Percentiles rank a stretch among this genome's conserved stretches.
These are phyloP conservation scores for Mycena kentingensis DNA, from an alignment of 768 basidiomycete genomes.

Conservation along the genomic window DNA sequence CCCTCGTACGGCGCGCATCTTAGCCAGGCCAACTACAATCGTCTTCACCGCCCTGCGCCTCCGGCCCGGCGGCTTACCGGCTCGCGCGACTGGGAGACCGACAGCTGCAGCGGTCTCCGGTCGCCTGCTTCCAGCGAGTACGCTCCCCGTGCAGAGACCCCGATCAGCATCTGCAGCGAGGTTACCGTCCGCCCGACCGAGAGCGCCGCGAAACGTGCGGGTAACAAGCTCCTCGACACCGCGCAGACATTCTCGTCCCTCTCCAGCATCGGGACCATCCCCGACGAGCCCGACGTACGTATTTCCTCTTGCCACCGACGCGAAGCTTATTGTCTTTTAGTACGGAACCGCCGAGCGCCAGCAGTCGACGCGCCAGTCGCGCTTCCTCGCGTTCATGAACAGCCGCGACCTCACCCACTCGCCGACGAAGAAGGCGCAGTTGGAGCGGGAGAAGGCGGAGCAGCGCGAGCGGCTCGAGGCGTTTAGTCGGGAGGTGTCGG, in stretches of 20 bases:
- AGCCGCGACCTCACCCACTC: conserved; percentile 15
- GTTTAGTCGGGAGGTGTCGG: not conserved
- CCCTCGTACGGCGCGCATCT: too few species aligned
- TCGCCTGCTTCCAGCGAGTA: too few species aligned
- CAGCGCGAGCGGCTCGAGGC: conserved; percentile 1
- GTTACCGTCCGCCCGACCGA: not conserved
- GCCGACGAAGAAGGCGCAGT: conserved; percentile 16
- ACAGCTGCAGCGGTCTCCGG: too few species aligned
- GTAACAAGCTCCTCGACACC: not conserved
- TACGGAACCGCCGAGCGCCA: not conserved
- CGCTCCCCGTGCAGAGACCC: not conserved
- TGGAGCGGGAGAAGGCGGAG: too few species aligned
- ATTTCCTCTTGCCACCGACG: not conserved
- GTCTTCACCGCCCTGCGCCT: not conserved
- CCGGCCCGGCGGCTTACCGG: not conserved
- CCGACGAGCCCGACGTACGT: conserved; percentile 13
- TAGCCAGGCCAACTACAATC: not conserved
- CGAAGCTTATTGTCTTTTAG: not conserved
- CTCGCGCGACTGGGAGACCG: too few species aligned
- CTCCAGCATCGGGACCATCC: conserved; percentile 14
- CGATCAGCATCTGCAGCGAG: not conserved
- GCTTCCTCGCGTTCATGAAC: conserved; percentile 19
- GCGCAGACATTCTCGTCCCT: conserved; percentile 1
- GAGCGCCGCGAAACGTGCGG: not conserved
- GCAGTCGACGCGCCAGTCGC: conserved; percentile 16